Percentiles rank a stretch among this genome's conserved stretches.
These are phyloP conservation scores for Xylaria polymorpha DNA, from an alignment of 2,329 filamentous ascomycete species.

Conservation along the genomic window DNA sequence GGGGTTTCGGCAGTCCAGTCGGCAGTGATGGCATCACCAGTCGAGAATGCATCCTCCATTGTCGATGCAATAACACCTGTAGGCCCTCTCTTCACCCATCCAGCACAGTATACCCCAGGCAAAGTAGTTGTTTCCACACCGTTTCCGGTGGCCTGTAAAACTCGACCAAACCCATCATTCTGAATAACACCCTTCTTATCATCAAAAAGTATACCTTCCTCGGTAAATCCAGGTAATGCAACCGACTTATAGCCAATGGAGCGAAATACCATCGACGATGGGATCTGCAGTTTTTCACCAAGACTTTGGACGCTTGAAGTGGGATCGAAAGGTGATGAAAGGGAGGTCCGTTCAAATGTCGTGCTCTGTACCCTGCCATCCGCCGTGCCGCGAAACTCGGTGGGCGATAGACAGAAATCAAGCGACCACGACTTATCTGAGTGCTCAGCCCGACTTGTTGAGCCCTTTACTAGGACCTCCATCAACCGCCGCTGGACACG, in stretches of 20 bases:
- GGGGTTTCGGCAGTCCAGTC: conserved; percentile 71
- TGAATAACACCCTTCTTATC: conserved; percentile 77
- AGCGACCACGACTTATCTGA: conserved; percentile 81
- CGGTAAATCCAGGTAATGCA: conserved; percentile 77
- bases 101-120: conserved; percentile 88
- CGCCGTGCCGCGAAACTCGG: conserved; percentile 68
- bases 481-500: conserved; percentile 81
- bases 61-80: conserved; percentile 96
- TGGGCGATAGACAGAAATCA: conserved; percentile 85
- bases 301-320: conserved; percentile 61
- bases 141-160: conserved; percentile 58
- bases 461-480: conserved; percentile 83
- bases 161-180: conserved; percentile 83
- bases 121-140: conserved; percentile 55
- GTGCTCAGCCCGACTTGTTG: conserved; percentile 59
- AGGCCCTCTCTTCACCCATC: conserved; percentile 95
- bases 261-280: conserved; percentile 81
- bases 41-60: conserved; percentile 93
- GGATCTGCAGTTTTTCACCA: conserved; percentile 63
- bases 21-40: conserved; percentile 82
- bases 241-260: conserved; percentile 95
- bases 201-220: conserved; percentile 84
- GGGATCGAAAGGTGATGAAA: conserved; percentile 67
- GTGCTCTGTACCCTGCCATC: conserved; percentile 69
- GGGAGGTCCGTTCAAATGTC: conserved; percentile 71